Percentiles rank a stretch among this genome's conserved stretches.
Conservation (phyloP, 345 rosid species). For the Populus pruinosa region DNA sequence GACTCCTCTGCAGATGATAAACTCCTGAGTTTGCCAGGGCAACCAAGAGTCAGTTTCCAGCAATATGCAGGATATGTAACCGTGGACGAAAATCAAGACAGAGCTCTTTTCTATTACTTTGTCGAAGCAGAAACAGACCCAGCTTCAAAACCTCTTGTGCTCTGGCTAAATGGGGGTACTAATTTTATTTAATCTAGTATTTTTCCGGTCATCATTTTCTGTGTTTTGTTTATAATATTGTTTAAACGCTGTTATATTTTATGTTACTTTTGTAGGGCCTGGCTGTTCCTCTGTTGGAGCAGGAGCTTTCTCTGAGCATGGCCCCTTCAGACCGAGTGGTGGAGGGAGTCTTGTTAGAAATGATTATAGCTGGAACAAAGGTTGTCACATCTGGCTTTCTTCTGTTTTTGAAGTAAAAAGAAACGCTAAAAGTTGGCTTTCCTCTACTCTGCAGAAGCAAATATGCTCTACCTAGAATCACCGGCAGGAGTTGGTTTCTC, state of each 20-base stretch:
- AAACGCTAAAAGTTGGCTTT: neutral
- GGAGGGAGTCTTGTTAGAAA: slow-evolving; percentile 7
- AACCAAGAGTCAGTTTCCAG: slow-evolving; percentile 12
- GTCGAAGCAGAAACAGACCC: slow-evolving; percentile 12
- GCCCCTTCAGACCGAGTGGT: slow-evolving; percentile 17
- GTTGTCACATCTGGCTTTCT: neutral
- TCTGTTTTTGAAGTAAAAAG: neutral
- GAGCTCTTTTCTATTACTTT: slow-evolving; percentile 15
- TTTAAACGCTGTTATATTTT: neutral
- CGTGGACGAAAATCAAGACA: neutral
- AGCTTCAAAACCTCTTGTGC: slow-evolving; percentile 19
- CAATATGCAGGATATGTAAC: slow-evolving; percentile 15
- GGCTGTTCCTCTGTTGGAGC: slow-evolving; percentile 26
- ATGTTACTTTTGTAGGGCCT: slow-evolving; percentile 7
- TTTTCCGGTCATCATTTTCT: no score
- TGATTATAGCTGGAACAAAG: slow-evolving; percentile 26
- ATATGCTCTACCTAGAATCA: slow-evolving; percentile 7
- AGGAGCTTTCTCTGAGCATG: slow-evolving; percentile 26
- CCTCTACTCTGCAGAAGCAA: neutral
- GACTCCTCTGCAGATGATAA: neutral
- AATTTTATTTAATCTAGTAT: neutral
- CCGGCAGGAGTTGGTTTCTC: slow-evolving; percentile 8
- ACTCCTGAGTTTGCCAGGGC: slow-evolving; percentile 15
- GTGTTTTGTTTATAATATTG: neutral
- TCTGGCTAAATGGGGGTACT: slow-evolving; percentile 21